Base-by-base conservation (phyloP, 75 land plant species). In the Selaginella moellendorffii region DNA sequence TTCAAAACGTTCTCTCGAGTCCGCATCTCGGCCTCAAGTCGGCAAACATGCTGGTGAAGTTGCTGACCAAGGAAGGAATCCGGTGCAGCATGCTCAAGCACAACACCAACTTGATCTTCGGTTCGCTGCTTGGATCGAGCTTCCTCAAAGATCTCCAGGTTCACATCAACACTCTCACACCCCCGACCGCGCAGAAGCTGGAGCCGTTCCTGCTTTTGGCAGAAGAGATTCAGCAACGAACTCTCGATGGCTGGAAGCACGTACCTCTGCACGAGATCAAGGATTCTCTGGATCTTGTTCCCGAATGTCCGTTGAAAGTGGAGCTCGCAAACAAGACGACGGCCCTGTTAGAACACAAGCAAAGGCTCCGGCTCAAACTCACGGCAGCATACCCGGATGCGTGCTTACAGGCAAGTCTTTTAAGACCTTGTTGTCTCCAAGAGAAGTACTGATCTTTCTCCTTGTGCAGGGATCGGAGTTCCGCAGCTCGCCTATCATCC, bases 191-290 rank as follows among this genome's bases (percentile, higher is more conserved):
- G n/a, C n/a, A n/a, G n/a, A n/a, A n/a, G n/a, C n/a, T 71, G 0
- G 27, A 46, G 18, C 24, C 72, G 0, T 67, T 29, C 25, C 42
- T 68, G 27, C 10, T 54, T 58, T 25, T 71, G 1, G 26, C 21
- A 1, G 63, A 71, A 24, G 74, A 71, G 51, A 0, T 71, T 20
- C 74, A 70, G 51, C 24, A 9, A 1, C 74, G 74, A 5, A 71
- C 74, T 22, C 20, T 2, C 1, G 73, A 56, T 67, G 74, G 74
- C 2, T 71, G 74, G 74, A 71, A 59, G 12, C 28, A 69, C 10
- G 72, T 71, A 2, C 72, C 74, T 2, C 28, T 58, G 22, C 62
- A 71, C 25, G 28, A 17, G 42, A 54, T 71, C 0, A 66, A 24
- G 22, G 70, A 28, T n/a, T 69, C 30, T 12, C 28, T 68, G 0